Conservation (phyloP, 371 early-diverging fungal species). For the Basidiobolus meristosporus region DNA sequence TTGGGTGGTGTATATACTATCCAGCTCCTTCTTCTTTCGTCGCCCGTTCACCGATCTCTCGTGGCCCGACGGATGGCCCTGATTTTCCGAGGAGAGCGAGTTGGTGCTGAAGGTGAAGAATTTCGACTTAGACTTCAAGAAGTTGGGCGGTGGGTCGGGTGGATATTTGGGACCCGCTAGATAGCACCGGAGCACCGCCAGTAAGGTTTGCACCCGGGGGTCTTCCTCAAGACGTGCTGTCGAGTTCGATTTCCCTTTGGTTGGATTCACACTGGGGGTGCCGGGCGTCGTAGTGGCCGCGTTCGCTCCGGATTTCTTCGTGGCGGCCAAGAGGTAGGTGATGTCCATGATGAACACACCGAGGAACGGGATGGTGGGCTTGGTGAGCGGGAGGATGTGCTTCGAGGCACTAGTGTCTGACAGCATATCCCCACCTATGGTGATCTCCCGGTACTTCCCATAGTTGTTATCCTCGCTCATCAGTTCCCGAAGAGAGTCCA, state of each 20-base stretch:
- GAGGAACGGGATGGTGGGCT: constrained; percentile 55
- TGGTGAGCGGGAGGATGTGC: constrained; percentile 1
- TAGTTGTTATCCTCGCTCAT: constrained; percentile 58
- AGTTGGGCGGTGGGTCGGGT: constrained; percentile 19
- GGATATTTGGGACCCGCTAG: constrained; percentile 37
- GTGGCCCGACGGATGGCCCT: constrained; percentile 6
- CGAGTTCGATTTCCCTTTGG: too few species aligned
- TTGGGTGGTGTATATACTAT: constrained; percentile 5
- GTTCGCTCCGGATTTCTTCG: constrained; percentile 11
- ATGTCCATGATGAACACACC: constrained; percentile 64
- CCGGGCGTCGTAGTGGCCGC: too few species aligned
- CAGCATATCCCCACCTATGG: constrained; percentile 5
- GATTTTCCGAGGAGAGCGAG: constrained; percentile 24
- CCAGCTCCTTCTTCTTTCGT: constrained; percentile 12
- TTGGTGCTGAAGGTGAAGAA: constrained; percentile 19
- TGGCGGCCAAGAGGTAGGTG: constrained; percentile 48
- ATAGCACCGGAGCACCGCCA: constrained; percentile 22
- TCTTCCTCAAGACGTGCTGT: constrained; percentile 14
- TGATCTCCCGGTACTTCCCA: constrained; percentile 28
- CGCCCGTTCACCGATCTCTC: too few species aligned
- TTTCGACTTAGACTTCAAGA: constrained; percentile 25
- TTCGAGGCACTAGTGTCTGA: background rate
- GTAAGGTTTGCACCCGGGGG: constrained; percentile 19
- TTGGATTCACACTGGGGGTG: too few species aligned
- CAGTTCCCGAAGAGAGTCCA: constrained; percentile 31